A percentile compares a stretch with the other conserved stretches of the same genome.
Evolutionary conservation across 495 filamentous ascomycete genomes (phyloP).

Genomic region (Lophiostoma macrostomum): DNA sequence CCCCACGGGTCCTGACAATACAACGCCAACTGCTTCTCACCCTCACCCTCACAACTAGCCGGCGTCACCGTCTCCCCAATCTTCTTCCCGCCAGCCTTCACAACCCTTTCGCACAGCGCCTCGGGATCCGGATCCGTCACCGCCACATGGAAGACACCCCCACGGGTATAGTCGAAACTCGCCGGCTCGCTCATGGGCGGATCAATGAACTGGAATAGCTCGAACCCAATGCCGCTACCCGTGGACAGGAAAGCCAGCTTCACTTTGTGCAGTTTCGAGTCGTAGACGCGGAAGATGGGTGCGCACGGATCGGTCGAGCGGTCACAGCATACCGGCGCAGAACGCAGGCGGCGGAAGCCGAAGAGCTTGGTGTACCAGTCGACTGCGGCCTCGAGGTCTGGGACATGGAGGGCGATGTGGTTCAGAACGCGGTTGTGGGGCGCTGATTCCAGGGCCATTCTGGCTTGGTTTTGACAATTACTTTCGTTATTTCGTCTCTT

Average conservation of each 20-base stretch:
- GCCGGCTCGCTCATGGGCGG: constrained; percentile 16
- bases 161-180: constrained; percentile 24
- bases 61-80: constrained; percentile 28
- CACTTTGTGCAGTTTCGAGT: constrained; percentile 22
- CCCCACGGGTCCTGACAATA: constrained; percentile 29
- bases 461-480: too few relatives aligned
- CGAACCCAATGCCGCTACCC: constrained; percentile 32
- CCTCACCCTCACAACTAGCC: constrained; percentile 10
- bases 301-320: constrained; percentile 14
- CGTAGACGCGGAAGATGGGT: constrained; percentile 30
- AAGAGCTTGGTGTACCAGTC: constrained; percentile 28
- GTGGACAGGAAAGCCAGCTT: constrained; percentile 32
- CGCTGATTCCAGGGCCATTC: constrained; percentile 8
- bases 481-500: too few relatives aligned
- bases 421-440: constrained; percentile 33
- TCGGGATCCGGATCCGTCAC: constrained; percentile 34
- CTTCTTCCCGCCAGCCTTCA: constrained; percentile 12
- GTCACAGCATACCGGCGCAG: constrained; percentile 12
- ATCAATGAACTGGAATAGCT: constrained; percentile 36
- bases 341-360: constrained; percentile 23
- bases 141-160: constrained; percentile 31
- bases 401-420: constrained; percentile 31
- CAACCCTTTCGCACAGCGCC: constrained; percentile 24
- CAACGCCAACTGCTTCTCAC: constrained; percentile 10
- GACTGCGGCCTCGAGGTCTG: constrained; percentile 22